These are phyloP conservation scores for Astrephomene gubernaculifera DNA, from an alignment of 139 green algal genomes.

Conservation along the genomic window DNA sequence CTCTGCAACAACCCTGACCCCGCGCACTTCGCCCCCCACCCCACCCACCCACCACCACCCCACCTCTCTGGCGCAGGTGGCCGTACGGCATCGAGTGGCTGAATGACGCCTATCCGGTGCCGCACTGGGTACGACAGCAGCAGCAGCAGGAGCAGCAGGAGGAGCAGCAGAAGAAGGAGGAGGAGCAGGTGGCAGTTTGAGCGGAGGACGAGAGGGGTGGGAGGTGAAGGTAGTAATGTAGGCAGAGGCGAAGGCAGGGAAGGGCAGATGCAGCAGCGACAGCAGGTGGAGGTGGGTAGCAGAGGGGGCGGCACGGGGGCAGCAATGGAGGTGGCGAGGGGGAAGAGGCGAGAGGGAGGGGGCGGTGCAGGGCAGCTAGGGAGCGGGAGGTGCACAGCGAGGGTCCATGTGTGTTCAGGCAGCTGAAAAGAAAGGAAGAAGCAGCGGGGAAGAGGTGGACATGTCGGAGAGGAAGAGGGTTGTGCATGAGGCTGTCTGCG, in stretches of 20 bases:
- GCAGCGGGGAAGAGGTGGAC: too few species aligned
- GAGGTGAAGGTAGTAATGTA: neutral
- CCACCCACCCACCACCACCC: neutral
- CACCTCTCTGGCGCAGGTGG: slow-evolving; percentile 37
- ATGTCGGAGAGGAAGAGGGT: too few species aligned
- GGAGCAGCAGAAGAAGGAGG: neutral
- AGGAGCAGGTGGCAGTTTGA: neutral
- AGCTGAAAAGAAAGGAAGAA: too few species aligned
- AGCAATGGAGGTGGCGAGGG: neutral
- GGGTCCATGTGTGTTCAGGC: too few species aligned
- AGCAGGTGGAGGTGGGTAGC: neutral
- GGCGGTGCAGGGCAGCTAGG: neutral
- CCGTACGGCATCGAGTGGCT: slow-evolving; percentile 69
- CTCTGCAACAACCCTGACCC: neutral
- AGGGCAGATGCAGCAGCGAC: neutral
- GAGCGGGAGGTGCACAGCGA: neutral
- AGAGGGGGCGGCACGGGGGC: neutral
- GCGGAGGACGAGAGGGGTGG: neutral
- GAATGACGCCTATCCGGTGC: slow-evolving; percentile 59
- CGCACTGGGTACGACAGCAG: slow-evolving; percentile 58
- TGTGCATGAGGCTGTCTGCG: too few species aligned
- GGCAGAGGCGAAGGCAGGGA: neutral
- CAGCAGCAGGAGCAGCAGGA: neutral
- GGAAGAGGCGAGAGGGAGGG: neutral
- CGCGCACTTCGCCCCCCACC: neutral